Evolutionary conservation across 176 grass and related monocot genomes (phyloP), one percentile per base, ranked within the genome.

Genomic region (Bromus sterilis): DNA sequence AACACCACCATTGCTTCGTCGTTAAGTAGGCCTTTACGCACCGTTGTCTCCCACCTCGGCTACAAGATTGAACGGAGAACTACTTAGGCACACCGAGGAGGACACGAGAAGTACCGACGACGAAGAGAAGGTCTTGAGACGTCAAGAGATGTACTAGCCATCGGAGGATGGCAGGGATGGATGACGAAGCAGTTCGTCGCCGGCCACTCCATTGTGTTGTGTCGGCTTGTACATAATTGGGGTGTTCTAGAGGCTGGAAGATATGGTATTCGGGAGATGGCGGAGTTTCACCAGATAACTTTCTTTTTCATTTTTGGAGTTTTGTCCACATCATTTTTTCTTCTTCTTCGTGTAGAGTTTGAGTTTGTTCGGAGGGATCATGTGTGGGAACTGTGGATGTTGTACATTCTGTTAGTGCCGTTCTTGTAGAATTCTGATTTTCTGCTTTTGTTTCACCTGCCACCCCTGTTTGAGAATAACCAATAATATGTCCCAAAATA

Each of bases 21-120:
- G 35, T 23, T 6, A 79, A 77, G 36, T 89, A 95, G 97, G 89
- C 81, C 79, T 86, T 26, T 93, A 91, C n/a, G 82, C 91, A 51
- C 84, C 89, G 71, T 84, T 99, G 37, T 93, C 97, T 71, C 91
- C 95, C 16, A 78, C 95, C 32, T 91, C 94, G 76, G 86, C 86
- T 66, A 76, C 91, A 69, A 80, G 87, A 66, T 77, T 99, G 75
- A 99, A 93, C 49, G 89, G 93, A 78, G 97, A 96, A 33, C 25
- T 87, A 11, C 51, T 93, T 41, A 93, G 91, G 82, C 91, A 91
- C 7, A 74, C 90, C 1, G 90, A 89, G 35, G 86, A 84, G 36
- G 91, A 53, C 21, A 20, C 2, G 49, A 53, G 80, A 21, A 91
- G 87, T 71, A 53, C 23, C 56, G 64, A 72, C 0, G 80, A 89